Base-by-base conservation (phyloP, 805 yeast species). In the Spathaspora gorwiae region DNA sequence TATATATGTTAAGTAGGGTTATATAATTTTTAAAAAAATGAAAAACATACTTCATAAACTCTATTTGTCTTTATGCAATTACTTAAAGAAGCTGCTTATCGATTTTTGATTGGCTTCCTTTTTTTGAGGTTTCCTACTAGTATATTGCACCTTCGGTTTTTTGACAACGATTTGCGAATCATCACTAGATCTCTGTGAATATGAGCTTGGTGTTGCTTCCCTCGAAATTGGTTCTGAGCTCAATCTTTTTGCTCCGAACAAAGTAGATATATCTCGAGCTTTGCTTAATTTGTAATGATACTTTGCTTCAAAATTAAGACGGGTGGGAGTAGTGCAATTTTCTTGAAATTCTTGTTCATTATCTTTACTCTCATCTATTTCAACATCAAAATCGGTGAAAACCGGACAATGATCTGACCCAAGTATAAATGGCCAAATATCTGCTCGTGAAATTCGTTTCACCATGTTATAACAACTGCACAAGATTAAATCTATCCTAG, bases 341-440 rank as follows among this genome's bases (percentile, higher is more conserved):
- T 40, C 43, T 10, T 15, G 9, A 24, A 34, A 3, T 19, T 38
- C n/a, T 26, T 26, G 8, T 36, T 26, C 7, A n/a, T 47, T 44
- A 13, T 49, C 49, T 29, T 9, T 9, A 29, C 12, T 11, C 12
- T 29, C 32, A 29, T 29, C 32, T 11, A 29, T 9, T 13, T 40
- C 39, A 6, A 55, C 48, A 10, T 68, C 65, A 37, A 90, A 56
- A 60, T 89, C 97, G 1, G 89, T 74, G 56, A 62, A 89, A 0
- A 89, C 79, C 0, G 99, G 99, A 62, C 98, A 92, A 64, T 92
- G 99, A 61, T 92, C 99, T 0, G 97, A 88, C 0, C 99, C 99
- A 60, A 77, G 68, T 1, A 90, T 55, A 37, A 73, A 73, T 0
- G 89, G 83, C 76, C 86, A 75, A n/a, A 87, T 86, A 49, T 76